Base-by-base conservation (phyloP, 2,329 filamentous ascomycete genomes). In the Sporothrix protearum region DNA sequence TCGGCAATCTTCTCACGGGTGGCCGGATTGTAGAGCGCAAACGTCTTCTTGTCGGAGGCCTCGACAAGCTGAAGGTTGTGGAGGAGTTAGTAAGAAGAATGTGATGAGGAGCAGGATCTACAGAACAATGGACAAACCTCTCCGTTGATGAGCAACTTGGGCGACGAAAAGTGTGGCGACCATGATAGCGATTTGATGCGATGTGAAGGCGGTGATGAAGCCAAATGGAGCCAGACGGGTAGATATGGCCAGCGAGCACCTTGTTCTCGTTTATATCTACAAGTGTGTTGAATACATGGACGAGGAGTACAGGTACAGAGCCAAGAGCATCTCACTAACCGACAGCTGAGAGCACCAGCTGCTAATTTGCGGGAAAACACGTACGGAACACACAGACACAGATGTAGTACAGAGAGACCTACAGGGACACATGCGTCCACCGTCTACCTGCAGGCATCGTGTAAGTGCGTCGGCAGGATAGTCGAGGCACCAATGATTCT, bases 91-190 rank as follows among this genome's bases (percentile, higher is more conserved):
- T 33, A 39, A n/a, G n/a, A 9, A 51, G 9, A 5, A 49, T 39
- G 59, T 25, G 33, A 6, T 12, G 19, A 42, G 30, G 16, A 4
- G 30, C 6, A 33, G 63, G 45, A 67, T 9, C 14, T 36, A 12
- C 14, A 53, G 4, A 5, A 9, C 16, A 19, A 30, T 61, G 10
- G 3, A 63, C 49, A 42, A 72, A 83, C 83, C 78, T 83, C 79
- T 76, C 84, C 83, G 76, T 86, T 84, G 77, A 86, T 86, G 75
- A 85, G 85, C 70, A 86, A 79, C 22, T 81, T 79, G 33, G 79
- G 80, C 72, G 82, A 67, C 0, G 42, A 19, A 47, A 47, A 47
- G 42, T 16, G 69, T 61, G 63, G 47, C 22, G 16, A 42, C 66
- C 72, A 73, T 73, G 30, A 25, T 72, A 47, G 19, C 49, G 36